These are phyloP conservation scores for Fermentozyma sake DNA, from an alignment of 1,139 yeast species.

Conservation along the genomic window DNA sequence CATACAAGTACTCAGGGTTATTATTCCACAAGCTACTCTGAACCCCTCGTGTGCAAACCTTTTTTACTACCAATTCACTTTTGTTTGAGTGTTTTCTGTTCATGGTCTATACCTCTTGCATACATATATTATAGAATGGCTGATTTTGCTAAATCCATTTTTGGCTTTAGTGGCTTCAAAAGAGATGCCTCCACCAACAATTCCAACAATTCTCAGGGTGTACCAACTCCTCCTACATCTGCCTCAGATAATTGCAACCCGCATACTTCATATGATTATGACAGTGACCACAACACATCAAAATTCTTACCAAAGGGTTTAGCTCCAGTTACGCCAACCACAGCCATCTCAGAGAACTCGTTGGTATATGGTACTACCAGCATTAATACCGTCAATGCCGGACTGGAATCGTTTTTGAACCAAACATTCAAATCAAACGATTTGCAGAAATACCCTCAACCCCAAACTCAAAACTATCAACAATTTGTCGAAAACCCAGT, in stretches of 20 bases:
- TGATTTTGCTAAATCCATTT: slow-evolving; percentile 58
- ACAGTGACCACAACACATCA: slow-evolving; percentile 12
- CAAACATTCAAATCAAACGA: slow-evolving; percentile 18
- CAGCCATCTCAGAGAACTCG: slow-evolving; percentile 58
- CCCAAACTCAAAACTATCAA: slow-evolving; percentile 12
- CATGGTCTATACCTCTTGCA: too few relatives aligned
- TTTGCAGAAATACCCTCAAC: slow-evolving; percentile 6
- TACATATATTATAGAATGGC: slow-evolving; percentile 37
- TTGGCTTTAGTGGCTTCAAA: slow-evolving; percentile 41
- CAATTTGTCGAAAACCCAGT: slow-evolving; percentile 11
- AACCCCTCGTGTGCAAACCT: too few relatives aligned
- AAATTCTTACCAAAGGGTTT: slow-evolving; percentile 35
- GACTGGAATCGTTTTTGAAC: slow-evolving; percentile 22
- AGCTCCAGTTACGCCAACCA: slow-evolving; percentile 49
- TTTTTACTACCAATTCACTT: too few relatives aligned
- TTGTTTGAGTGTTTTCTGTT: too few relatives aligned
- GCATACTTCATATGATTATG: slow-evolving; percentile 6
- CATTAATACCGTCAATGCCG: slow-evolving; percentile 8
- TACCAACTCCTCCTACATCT: slow-evolving; percentile 10
- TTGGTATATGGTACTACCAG: slow-evolving; percentile 70
- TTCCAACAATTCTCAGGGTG: slow-evolving; percentile 2
- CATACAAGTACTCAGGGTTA: too few relatives aligned
- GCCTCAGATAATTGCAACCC: slow-evolving; percentile 7
- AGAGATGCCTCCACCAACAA: slow-evolving; percentile 1
- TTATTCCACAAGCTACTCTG: too few relatives aligned